Conservation (phyloP, 1,139 yeast species). For the Debaryomyces subglobosus region DNA sequence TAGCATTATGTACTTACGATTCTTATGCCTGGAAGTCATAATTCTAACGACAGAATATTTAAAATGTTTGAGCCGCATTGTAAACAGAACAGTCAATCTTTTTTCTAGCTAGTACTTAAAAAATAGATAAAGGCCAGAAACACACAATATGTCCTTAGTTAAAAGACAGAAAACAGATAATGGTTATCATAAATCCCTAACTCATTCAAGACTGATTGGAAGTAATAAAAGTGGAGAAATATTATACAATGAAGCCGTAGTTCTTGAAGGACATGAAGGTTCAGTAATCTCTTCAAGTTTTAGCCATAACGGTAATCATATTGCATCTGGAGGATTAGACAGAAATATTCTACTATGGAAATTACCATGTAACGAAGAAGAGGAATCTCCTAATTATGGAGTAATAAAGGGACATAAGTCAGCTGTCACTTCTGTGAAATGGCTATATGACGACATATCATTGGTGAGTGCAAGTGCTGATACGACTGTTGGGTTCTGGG, state of each 20-base stretch:
- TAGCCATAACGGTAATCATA: constrained; percentile 39
- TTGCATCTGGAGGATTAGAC: constrained; percentile 61
- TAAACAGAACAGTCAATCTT: background rate
- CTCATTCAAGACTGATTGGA: background rate
- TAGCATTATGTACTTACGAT: constrained; percentile 3
- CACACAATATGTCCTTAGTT: constrained; percentile 22
- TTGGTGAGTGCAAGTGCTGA: constrained; percentile 57
- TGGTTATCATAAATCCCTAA: constrained; percentile 3
- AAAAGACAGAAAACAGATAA: constrained; percentile 22
- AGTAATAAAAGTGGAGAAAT: background rate
- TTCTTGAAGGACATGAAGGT: constrained; percentile 52
- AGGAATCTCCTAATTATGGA: constrained; percentile 38
- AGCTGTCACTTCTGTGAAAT: constrained; percentile 53
- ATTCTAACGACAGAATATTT: background rate
- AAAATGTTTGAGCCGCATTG: background rate
- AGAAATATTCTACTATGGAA: constrained; percentile 50
- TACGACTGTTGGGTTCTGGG: constrained; percentile 55
- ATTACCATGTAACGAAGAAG: constrained; percentile 28
- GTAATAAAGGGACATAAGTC: constrained; percentile 49
- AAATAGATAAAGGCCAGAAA: background rate
- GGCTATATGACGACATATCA: constrained; percentile 42
- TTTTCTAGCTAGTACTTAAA: background rate
- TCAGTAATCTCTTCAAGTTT: constrained; percentile 50
- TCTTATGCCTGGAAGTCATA: background rate
- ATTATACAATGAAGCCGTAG: constrained; percentile 12